A percentile compares a stretch with the other conserved stretches of the same genome.
Conservation (phyloP, 768 basidiomycete genomes). For the Vararia minispora region DNA sequence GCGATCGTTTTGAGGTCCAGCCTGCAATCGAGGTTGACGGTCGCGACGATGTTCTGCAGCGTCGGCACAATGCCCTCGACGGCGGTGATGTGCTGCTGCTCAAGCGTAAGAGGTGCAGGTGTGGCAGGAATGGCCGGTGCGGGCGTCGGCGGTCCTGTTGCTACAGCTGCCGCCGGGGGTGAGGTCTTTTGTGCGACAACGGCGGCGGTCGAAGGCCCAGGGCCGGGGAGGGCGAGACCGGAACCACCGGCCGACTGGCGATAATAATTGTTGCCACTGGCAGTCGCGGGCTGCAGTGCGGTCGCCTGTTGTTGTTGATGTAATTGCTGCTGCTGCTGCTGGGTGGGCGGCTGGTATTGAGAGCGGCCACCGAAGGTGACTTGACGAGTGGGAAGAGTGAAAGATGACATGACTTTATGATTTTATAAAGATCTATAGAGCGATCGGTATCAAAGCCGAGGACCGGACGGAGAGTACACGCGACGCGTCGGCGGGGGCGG, state of each 20-base stretch:
- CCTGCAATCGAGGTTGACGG: constrained; percentile 94
- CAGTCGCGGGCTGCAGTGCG: constrained; percentile 48
- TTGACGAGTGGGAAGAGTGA: constrained; percentile 67
- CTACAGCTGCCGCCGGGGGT: constrained; percentile 14
- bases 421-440: not conserved
- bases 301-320: constrained; percentile 25
- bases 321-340: constrained; percentile 27
- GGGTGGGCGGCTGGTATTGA: constrained; percentile 24
- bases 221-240: constrained; percentile 38
- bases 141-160: constrained; percentile 45
- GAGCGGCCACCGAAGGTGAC: constrained; percentile 68
- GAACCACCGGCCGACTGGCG: too few relatives aligned
- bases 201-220: constrained; percentile 38
- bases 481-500: not conserved
- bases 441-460: not conserved
- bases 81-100: constrained; percentile 91
- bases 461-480: constrained; percentile 7
- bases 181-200: constrained; percentile 28
- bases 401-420: constrained; percentile 29
- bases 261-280: constrained; percentile 29
- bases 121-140: constrained; percentile 45
- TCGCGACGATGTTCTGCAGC: constrained; percentile 98
- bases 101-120: constrained; percentile 66
- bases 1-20: constrained; percentile 98
- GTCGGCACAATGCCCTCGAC: constrained; percentile 99